Evolutionary conservation across 306 rosid species (phyloP), one percentile per base, ranked within the genome.

Genomic region (Senna tora): DNA sequence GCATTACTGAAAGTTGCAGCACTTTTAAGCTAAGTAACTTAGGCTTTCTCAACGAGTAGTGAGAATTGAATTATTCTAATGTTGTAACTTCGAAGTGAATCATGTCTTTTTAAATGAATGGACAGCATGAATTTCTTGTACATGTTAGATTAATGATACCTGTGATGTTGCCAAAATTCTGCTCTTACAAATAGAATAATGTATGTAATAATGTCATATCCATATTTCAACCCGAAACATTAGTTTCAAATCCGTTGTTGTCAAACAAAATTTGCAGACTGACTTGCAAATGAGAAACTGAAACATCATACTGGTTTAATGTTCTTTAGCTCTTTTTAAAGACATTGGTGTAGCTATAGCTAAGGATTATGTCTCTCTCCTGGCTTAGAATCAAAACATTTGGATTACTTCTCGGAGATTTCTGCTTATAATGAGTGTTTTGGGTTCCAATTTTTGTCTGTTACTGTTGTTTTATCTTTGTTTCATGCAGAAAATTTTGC

Each of bases 401-500:
- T 62, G 70, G 54, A 71, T 34, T 54, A 30, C 56, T 34, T 57
- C 42, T 17, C 16, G 16, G 38, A 54, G 33, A 13, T 0, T 80
- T 68, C 49, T 69, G 57, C 19, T 5, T 66, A 45, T 74, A 16
- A 8, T 33, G 5, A 53, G 5, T 60, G 7, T 6, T 28, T 67
- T 68, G 47, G 45, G 20, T 58, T 20, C 63, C 57, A 39, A 65
- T 19, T n/a, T 56, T 15, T 71, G 12, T 6, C 17, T 49, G 65
- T 34, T 52, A 60, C 16, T 28, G 12, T 32, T 46, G 6, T 1
- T 6, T 60, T 28, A 59, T 41, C 22, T 59, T 32, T 82, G 43
- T 76, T 62, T 76, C 61, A 34, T 38, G 22, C 87, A 94, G 99
- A 67, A 77, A 82, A 82, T 91, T 78, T 54, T 86, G 87, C 99